phyloP scores from a whole-genome alignment of 1,284 basidiomycete genomes.

The Rhodotorula sp. region DNA sequence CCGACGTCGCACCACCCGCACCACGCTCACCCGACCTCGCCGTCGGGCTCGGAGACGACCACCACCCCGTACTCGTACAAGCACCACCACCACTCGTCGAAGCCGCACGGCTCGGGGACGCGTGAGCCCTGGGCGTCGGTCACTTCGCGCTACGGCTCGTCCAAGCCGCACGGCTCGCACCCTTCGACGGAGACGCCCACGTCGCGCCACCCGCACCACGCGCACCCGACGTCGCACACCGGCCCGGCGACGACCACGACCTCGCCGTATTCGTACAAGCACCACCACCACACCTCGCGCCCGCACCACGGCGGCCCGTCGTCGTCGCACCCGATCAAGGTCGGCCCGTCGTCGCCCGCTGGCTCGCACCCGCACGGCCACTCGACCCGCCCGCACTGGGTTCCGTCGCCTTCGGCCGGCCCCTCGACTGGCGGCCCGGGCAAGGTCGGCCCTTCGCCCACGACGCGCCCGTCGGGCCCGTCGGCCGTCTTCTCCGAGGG shows the following conservation, averaged over 20 bases:
- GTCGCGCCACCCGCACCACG: conserved; percentile 27
- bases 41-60: conserved; percentile 12
- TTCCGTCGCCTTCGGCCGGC: neutral
- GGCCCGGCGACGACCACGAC: conserved; percentile 14
- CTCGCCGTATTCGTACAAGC: neutral
- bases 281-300: conserved; percentile 2
- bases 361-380: neutral
- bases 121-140: neutral
- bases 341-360: neutral
- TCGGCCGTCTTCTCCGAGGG: neutral
- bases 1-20: conserved; percentile 24
- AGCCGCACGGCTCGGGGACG: neutral
- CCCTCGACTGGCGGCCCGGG: neutral
- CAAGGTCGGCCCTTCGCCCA: neutral
- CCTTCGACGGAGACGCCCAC: neutral
- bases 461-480: conserved; percentile 5
- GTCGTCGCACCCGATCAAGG: conserved; percentile 7
- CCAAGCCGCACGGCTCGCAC: conserved; percentile 1
- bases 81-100: conserved; percentile 24
- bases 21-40: conserved; percentile 26
- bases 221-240: conserved; percentile 19
- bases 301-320: neutral
- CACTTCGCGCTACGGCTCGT: neutral
- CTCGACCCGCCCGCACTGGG: neutral
- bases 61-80: conserved; percentile 31